phyloP scores from a whole-genome alignment of 2,329 filamentous ascomycete species.

The Endocalyx cinctus region DNA sequence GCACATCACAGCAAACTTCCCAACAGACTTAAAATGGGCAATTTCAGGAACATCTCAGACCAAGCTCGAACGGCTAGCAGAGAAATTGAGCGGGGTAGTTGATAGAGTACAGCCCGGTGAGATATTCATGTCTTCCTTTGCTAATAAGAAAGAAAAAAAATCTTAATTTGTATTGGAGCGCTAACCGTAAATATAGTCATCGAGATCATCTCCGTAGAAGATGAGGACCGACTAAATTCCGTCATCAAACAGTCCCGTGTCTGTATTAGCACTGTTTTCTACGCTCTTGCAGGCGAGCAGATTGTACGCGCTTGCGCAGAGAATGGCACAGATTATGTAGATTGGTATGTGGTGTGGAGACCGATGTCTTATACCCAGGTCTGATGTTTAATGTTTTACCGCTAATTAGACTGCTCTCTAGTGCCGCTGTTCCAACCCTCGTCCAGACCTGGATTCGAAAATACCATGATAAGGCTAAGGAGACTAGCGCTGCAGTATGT shows the following conservation, averaged over 20 bases:
- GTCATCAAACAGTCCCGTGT: slow-evolving; percentile 12
- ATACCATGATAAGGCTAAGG: slow-evolving; percentile 16
- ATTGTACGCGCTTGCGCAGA: slow-evolving; percentile 17
- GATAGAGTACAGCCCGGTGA: slow-evolving; percentile 13
- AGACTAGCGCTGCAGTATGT: slow-evolving; percentile 14
- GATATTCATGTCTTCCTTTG: neutral
- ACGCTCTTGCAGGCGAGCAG: slow-evolving; percentile 12
- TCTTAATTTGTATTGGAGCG: neutral
- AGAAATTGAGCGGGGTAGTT: slow-evolving; percentile 2
- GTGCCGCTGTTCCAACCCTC: slow-evolving; percentile 7
- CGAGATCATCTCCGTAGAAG: slow-evolving; percentile 12
- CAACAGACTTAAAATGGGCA: slow-evolving; percentile 2
- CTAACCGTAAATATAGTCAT: slow-evolving; percentile 7
- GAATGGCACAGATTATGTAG: slow-evolving; percentile 18
- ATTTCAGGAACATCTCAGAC: neutral
- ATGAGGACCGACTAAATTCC: slow-evolving; percentile 6
- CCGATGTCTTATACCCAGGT: slow-evolving; percentile 1
- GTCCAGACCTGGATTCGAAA: slow-evolving; percentile 10
- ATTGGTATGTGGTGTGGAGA: slow-evolving; percentile 10
- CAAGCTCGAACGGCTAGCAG: slow-evolving; percentile 5
- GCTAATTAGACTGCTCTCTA: slow-evolving; percentile 1
- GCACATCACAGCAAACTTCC: slow-evolving; percentile 2
- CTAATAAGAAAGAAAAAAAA: no score
- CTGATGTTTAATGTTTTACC: neutral
- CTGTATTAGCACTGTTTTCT: slow-evolving; percentile 18